These are phyloP conservation scores for Kluyveromyces nonfermentans DNA, from an alignment of 805 yeast species.

Conservation along the genomic window DNA sequence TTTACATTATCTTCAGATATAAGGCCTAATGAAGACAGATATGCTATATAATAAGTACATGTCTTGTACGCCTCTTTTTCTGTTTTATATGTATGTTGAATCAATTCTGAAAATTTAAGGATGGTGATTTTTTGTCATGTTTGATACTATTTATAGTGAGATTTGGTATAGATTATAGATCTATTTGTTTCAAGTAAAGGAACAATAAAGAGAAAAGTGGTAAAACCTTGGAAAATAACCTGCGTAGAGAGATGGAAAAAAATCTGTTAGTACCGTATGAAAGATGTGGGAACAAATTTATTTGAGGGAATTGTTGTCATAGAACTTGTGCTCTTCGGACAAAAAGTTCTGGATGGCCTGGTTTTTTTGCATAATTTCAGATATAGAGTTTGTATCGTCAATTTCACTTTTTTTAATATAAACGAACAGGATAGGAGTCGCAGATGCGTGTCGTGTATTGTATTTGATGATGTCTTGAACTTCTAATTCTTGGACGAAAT, in stretches of 20 bases:
- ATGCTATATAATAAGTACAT: too few species aligned
- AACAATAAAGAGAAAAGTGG: too few species aligned
- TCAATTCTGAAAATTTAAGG: background rate
- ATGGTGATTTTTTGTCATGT: background rate
- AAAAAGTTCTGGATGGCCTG: slow-evolving; percentile 12
- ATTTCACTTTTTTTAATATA: slow-evolving; percentile 15
- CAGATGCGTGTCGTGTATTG: slow-evolving; percentile 19
- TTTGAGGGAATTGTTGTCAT: background rate
- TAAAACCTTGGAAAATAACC: too few species aligned
- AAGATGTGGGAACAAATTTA: background rate
- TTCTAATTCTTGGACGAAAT: slow-evolving; percentile 9
- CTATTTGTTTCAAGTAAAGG: background rate
- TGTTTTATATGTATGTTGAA: background rate
- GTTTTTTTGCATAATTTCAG: slow-evolving; percentile 13
- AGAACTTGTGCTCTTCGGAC: background rate
- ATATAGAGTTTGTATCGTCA: slow-evolving; percentile 12
- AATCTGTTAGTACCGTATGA: too few species aligned
- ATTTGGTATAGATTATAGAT: background rate
- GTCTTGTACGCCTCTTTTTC: background rate
- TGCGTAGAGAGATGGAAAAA: too few species aligned
- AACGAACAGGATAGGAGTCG: slow-evolving; percentile 25
- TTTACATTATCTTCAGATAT: too few species aligned
- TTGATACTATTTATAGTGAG: background rate
- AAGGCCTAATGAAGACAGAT: too few species aligned
- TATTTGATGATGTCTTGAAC: slow-evolving; percentile 17